These are phyloP conservation scores for Torulaspora indica DNA, from an alignment of 805 yeast genomes.

Conservation along the genomic window DNA sequence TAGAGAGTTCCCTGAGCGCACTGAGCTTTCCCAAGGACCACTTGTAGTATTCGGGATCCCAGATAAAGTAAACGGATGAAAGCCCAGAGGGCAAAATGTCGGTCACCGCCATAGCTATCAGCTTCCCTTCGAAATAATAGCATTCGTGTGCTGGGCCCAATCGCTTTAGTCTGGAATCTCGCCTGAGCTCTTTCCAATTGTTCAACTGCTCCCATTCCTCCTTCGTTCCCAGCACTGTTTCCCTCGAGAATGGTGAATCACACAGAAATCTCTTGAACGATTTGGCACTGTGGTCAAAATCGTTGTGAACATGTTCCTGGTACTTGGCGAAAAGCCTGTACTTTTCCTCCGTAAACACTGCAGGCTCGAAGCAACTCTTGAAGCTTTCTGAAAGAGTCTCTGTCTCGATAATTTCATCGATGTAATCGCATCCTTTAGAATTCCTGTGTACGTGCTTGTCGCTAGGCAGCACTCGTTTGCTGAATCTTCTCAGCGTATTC, in stretches of 20 bases:
- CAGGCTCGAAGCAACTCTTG: slow-evolving; percentile 49
- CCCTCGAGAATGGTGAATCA: slow-evolving; percentile 51
- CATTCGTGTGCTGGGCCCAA: slow-evolving; percentile 74
- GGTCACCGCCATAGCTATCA: slow-evolving; percentile 71
- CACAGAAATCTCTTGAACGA: slow-evolving; percentile 68
- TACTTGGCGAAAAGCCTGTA: slow-evolving; percentile 60
- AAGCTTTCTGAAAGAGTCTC: slow-evolving; percentile 34
- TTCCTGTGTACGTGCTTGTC: slow-evolving; percentile 3
- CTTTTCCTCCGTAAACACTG: slow-evolving; percentile 53
- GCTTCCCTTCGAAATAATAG: slow-evolving; percentile 56
- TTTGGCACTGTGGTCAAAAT: slow-evolving; percentile 42
- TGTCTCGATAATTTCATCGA: slow-evolving; percentile 38
- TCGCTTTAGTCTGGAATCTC: slow-evolving; percentile 19
- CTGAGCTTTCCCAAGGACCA: slow-evolving; percentile 73
- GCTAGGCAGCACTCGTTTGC: slow-evolving; percentile 14
- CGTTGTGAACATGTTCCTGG: slow-evolving; percentile 67
- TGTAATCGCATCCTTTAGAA: slow-evolving; percentile 27
- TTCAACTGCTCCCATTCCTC: slow-evolving; percentile 30
- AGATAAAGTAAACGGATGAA: slow-evolving; percentile 81
- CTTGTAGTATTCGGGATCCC: slow-evolving; percentile 75
- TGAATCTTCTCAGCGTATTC: slow-evolving; percentile 58
- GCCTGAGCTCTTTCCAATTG: slow-evolving; percentile 37
- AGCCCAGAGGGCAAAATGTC: slow-evolving; percentile 73
- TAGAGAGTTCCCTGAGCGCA: slow-evolving; percentile 62
- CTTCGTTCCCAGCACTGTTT: slow-evolving; percentile 20